A percentile compares a stretch with the other conserved stretches of the same genome.
Evolutionary conservation across 345 rosid species (phyloP).

Genomic region (Dovyalis caffra): DNA sequence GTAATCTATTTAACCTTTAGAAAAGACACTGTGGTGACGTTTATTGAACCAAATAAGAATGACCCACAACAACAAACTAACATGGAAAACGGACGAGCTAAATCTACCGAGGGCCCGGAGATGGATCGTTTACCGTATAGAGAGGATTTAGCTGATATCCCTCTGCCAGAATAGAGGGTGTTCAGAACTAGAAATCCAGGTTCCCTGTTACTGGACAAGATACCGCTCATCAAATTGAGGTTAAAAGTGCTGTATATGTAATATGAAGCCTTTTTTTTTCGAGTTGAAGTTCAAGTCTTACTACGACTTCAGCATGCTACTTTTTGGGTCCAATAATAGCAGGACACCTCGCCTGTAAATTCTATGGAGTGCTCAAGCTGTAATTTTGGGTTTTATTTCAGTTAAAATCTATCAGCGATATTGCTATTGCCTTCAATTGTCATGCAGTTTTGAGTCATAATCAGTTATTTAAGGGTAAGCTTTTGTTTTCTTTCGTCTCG

Average conservation of each 20-base stretch:
- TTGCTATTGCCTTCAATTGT: neutral
- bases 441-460: too few species aligned
- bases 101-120: neutral
- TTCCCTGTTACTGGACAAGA: neutral
- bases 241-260: neutral
- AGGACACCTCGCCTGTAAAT: neutral
- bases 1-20: conserved; percentile 49
- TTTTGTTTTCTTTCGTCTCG: too few species aligned
- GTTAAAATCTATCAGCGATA: neutral
- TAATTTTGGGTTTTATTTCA: neutral
- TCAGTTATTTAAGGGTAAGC: too few species aligned
- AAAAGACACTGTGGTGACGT: conserved; percentile 43
- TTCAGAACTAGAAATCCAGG: too few species aligned
- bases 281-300: neutral
- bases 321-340: neutral
- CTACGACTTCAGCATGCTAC: neutral
- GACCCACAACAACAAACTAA: neutral
- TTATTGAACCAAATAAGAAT: conserved; percentile 34
- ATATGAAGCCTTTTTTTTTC: neutral
- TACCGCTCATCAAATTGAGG: neutral
- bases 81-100: conserved; percentile 30
- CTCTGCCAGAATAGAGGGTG: conserved; percentile 31
- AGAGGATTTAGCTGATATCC: conserved; percentile 51
- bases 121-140: conserved; percentile 30
- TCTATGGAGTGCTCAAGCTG: neutral